Percentiles rank a stretch among this genome's conserved stretches.
Evolutionary conservation across 441 rosid species (phyloP).

Genomic region (Aquilaria agallochum): DNA sequence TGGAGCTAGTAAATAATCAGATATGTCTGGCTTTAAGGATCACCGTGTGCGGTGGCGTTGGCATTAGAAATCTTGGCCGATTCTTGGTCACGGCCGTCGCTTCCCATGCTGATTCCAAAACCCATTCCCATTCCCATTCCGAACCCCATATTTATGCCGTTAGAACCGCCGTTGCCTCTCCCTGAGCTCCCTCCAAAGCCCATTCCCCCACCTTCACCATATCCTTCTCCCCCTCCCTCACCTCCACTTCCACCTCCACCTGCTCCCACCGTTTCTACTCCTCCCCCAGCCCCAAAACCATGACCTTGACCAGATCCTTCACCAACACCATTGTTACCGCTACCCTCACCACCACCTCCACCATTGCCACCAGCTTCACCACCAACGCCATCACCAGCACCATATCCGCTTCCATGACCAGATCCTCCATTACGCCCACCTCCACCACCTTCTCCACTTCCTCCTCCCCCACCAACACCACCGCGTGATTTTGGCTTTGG

Average conservation of each 20-base stretch:
- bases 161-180: not conserved
- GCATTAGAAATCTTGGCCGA: not conserved
- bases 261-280: slow-evolving; percentile 9
- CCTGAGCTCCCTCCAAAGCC: slow-evolving; percentile 9
- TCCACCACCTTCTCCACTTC: slow-evolving; percentile 17
- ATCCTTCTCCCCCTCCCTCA: slow-evolving; percentile 24
- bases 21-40: too few relatives aligned
- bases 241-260: slow-evolving; percentile 21
- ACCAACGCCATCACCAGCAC: slow-evolving; percentile 14
- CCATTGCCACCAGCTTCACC: slow-evolving; percentile 20
- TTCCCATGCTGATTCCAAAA: slow-evolving; percentile 10
- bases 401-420: slow-evolving; percentile 27
- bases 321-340: slow-evolving; percentile 17
- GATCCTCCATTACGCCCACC: slow-evolving; percentile 9
- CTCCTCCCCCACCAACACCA: slow-evolving; percentile 20
- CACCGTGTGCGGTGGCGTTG: too few relatives aligned
- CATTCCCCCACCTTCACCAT: slow-evolving; percentile 18
- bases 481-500: too few relatives aligned
- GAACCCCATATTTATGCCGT: slow-evolving; percentile 23
- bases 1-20: too few relatives aligned
- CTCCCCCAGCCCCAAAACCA: slow-evolving; percentile 21
- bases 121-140: slow-evolving; percentile 36
- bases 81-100: not conserved
- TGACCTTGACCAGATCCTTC: slow-evolving; percentile 34
- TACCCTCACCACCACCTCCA: slow-evolving; percentile 16